Evolutionary conservation across 768 basidiomycete species (phyloP).

Genomic region (Imleria badia): DNA sequence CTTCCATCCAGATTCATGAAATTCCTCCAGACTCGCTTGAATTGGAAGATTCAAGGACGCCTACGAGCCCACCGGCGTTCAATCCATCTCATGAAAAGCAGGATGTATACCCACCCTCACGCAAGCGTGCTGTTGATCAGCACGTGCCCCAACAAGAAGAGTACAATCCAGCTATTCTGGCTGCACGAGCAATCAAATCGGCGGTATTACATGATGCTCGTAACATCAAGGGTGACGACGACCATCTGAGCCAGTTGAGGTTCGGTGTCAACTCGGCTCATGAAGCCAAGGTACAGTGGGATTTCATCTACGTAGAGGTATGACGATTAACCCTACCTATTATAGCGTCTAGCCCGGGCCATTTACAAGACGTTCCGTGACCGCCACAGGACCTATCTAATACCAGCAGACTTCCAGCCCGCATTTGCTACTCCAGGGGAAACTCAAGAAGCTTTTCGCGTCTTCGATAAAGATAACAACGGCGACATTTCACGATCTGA

Average conservation of each 20-base stretch:
- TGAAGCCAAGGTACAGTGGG: slow-evolving; percentile 60
- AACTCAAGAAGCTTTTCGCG: slow-evolving; percentile 66
- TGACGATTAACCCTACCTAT: not conserved
- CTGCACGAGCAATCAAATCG: slow-evolving; percentile 65
- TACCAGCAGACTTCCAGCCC: slow-evolving; percentile 68
- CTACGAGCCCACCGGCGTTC: slow-evolving; percentile 2
- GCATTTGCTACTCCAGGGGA: slow-evolving; percentile 58
- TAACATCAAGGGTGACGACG: slow-evolving; percentile 55
- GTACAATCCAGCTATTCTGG: slow-evolving; percentile 45
- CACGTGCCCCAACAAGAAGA: slow-evolving; percentile 31
- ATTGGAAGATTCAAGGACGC: slow-evolving; percentile 9
- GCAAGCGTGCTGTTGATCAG: slow-evolving; percentile 17
- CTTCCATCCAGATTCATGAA: slow-evolving; percentile 3
- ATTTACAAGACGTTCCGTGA: slow-evolving; percentile 63
- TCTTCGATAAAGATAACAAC: slow-evolving; percentile 76
- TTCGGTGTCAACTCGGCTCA: slow-evolving; percentile 56
- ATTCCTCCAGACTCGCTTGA: slow-evolving; percentile 5
- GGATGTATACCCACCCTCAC: slow-evolving; percentile 39
- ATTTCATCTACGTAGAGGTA: not conserved
- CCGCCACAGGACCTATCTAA: slow-evolving; percentile 55
- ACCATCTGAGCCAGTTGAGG: slow-evolving; percentile 41
- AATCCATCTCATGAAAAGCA: slow-evolving; percentile 7
- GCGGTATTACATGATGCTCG: slow-evolving; percentile 76
- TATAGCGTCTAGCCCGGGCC: slow-evolving; percentile 63
- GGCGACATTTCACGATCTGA: slow-evolving; percentile 76